Evolutionary conservation across 331 rosid species (phyloP), one percentile per base, ranked within the genome.

Genomic region (Ulmus americana): DNA sequence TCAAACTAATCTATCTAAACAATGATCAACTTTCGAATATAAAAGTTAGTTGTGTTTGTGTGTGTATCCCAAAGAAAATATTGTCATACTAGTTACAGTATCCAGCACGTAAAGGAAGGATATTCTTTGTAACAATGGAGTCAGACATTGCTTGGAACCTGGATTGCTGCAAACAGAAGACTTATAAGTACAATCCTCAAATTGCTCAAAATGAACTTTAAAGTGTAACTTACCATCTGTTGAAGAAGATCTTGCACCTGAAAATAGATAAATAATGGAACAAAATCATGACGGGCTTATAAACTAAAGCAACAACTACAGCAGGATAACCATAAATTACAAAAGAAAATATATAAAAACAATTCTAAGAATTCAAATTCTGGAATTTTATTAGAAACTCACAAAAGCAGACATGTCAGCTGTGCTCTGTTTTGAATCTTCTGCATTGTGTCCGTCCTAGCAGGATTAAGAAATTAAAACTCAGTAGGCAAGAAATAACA

Each of bases 211-310:
- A 65, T 47, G 66, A 73, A 50, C 69, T 69, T 56, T 6, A 51
- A 63, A 22, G 10, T 47, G 16, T 41, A 61, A 77, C 96, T 86
- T 82, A 91, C 97, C 95, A 91, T 88, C 76, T 91, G 96, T 64
- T 88, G 95, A 73, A 91, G 96, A 76, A 88, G 97, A 76, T 82
- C 85, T 81, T 88, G 96, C 80, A 91, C 95, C 96, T 91, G 84
- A 50, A 70, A 56, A 65, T 22, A 61, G 63, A 65, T 9, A 62
- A 76, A 10, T 7, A 55, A 63, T 12, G 61, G 51, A 40, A 44
- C 8, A 52, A 41, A 43, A 52, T 55, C 28, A 82, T 18, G 49
- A 55, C 11, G 45, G 35, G 0, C 22, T 50, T 64, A 13, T 12
- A 61, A 20, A n/a, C 41, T 14, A 18, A 20, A 53, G 39, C 10